Conservation (phyloP, 768 basidiomycete genomes). For the Mycena capillaripes region DNA sequence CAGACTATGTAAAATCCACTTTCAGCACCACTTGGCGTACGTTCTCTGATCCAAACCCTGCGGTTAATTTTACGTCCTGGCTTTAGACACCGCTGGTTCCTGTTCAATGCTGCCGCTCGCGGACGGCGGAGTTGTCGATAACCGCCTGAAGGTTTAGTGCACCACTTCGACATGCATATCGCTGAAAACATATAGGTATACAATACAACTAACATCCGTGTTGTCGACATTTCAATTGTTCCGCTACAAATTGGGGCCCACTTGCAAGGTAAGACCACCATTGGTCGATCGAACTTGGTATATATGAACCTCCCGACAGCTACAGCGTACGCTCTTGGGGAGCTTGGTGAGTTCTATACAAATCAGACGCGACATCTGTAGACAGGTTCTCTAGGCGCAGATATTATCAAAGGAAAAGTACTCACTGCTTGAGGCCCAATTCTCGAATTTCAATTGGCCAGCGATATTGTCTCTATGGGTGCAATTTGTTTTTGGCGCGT, state of each 20-base stretch:
- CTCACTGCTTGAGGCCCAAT: not conserved
- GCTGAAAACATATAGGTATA: not conserved
- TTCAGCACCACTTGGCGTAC: constrained; percentile 21
- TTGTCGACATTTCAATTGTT: constrained; percentile 53
- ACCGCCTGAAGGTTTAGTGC: not conserved
- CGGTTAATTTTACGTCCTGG: not conserved
- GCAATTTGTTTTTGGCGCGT: no score
- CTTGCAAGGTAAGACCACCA: constrained; percentile 29
- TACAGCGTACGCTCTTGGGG: constrained; percentile 26
- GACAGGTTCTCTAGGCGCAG: not conserved
- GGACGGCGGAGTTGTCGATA: constrained; percentile 24
- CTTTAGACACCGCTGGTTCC: constrained; percentile 21
- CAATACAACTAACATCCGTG: constrained; percentile 24
- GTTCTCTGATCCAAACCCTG: not conserved
- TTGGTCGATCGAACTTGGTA: not conserved
- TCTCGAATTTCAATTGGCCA: not conserved
- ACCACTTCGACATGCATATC: not conserved
- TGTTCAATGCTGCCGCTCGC: constrained; percentile 24
- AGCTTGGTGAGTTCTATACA: constrained; percentile 12
- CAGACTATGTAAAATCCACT: constrained; percentile 10
- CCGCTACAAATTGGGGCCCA: constrained; percentile 51
- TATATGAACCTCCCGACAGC: not conserved
- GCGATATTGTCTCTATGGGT: not conserved
- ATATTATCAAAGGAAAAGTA: constrained; percentile 20
- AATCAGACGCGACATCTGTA: not conserved